phyloP scores from a whole-genome alignment of 2,329 filamentous ascomycete genomes.

The Colletotrichum orbiculare region DNA sequence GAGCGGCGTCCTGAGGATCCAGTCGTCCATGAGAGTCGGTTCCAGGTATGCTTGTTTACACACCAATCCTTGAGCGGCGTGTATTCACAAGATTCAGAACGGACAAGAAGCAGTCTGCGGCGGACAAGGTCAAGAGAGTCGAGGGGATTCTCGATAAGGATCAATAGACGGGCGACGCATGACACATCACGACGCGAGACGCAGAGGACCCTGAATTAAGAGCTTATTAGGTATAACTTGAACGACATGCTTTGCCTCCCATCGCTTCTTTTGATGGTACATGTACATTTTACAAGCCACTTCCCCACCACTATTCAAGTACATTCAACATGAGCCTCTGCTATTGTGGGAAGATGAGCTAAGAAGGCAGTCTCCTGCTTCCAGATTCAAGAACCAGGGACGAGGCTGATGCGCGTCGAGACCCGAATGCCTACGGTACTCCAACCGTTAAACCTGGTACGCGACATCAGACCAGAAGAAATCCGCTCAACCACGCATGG shows the following conservation, averaged over 20 bases:
- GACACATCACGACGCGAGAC: neutral
- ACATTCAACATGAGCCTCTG: conserved; percentile 13
- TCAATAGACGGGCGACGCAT: neutral
- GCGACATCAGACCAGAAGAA: neutral
- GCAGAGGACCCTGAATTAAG: neutral
- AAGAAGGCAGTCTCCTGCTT: too few species aligned
- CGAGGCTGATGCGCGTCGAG: too few species aligned
- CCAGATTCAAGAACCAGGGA: too few species aligned
- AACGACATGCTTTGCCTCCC: conserved; percentile 20
- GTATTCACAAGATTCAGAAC: conserved; percentile 62
- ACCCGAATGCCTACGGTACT: too few species aligned
- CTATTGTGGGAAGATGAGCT: neutral
- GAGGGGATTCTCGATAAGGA: conserved; percentile 58
- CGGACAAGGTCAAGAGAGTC: conserved; percentile 80
- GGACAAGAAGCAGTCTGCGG: conserved; percentile 84
- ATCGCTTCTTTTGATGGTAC: conserved; percentile 22
- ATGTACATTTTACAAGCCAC: conserved; percentile 6
- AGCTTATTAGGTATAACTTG: conserved; percentile 29
- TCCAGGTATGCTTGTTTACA: conserved; percentile 66
- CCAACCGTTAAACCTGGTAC: too few species aligned
- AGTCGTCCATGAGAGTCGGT: conserved; percentile 89
- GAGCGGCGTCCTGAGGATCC: conserved; percentile 82
- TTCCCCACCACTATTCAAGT: neutral
- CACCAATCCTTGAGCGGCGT: too few species aligned
- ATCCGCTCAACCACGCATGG: conserved; percentile 57